Evolutionary conservation across 768 basidiomycete genomes (phyloP), one percentile per base, ranked within the genome.

Genomic region (Psilocybe cyanescens): DNA sequence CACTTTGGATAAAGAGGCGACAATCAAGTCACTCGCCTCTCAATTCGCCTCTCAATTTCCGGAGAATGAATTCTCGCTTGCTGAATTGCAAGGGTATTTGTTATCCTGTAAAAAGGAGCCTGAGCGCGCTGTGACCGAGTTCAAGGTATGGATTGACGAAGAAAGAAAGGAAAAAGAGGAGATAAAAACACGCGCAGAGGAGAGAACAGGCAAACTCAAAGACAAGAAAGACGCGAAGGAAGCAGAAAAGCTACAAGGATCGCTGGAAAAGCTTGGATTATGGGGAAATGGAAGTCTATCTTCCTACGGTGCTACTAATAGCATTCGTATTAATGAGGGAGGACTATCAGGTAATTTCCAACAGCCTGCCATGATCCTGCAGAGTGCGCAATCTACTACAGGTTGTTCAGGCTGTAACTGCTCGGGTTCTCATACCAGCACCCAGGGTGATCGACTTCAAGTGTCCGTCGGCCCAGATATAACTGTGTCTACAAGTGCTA

Each of bases 51-150:
- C 68, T 0, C 59, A 60, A 2, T 70, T 88, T 24, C 85, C 87
- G 0, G 70, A 77, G 9, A 65, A 79, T 49, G 78, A 79, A 59
- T 84, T 87, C 66, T 83, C 84, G 31, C 83, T 84, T 0, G 86
- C 88, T 0, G 84, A 87, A 58, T 75, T 90, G 2, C 87, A 88
- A 66, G 85, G 86, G 0, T 88, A 81, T 69, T 75, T 88, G 11
- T 74, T 89, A 6, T 66, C 69, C 8, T 76, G 76, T 61, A 82
- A 83, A 64, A 76, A 72, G 49, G 63, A 77, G 48, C 80, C 82
- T 0, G 66, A 62, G 46, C 64, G 68, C 3, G 81, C 82, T 0
- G 77, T 71, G 0, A 61, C 51, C 16, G 73, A 68, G n/a, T 65
- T 72, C 9, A 65, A 62, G 6, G 72, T 64, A n/a, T 88, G 86